Base-by-base conservation (phyloP, 106 monocot genomes). In the Amphibolis antarctica region DNA sequence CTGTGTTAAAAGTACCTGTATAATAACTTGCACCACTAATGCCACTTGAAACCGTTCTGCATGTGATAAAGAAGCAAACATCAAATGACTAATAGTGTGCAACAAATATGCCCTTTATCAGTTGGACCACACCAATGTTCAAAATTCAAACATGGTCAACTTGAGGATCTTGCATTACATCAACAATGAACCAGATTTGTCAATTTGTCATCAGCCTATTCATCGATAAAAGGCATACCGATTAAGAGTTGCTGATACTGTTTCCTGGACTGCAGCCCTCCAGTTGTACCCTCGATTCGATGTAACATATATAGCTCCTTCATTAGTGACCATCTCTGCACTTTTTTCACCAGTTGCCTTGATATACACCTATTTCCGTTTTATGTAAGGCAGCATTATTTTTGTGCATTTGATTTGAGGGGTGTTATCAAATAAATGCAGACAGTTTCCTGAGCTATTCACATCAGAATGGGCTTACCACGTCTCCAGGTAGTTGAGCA, bases 21-120 rank as follows among this genome's bases (percentile, higher is more conserved):
- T 89, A 94, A 73, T 94, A 94, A 56, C 94, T 94, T 21, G 89
- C 93, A 76, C 94, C 94, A 71, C 94, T 94, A 76, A 94, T 94
- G 28, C 94, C 94, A 86, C 94, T 94, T n/a, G 94, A 94, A 61
- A 94, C 94, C 78, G 94, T 94, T 82, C 94, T 94, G 94, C 71
- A 88, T 55, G 52, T 4, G 53, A 71, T 28, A 45, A 53, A 6
- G 30, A 22, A 30, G 28, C 25, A 66, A 48, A 28, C 1, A 7
- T 66, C 23, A 66, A 29, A 66, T 28, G 7, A 7, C 36, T 63
- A 15, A 63, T 19, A 12, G 42, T 14, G 27, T 27, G 3, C 0
- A 17, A 36, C 36, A 36, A 57, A 57, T 13, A 4, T 57, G 14
- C 13, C 23, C 14, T 26, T 57, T 27, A 57, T 7, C 5, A 28